Evolutionary conservation across 768 basidiomycete genomes (phyloP).

Genomic region (Pulveroboletus sp.): DNA sequence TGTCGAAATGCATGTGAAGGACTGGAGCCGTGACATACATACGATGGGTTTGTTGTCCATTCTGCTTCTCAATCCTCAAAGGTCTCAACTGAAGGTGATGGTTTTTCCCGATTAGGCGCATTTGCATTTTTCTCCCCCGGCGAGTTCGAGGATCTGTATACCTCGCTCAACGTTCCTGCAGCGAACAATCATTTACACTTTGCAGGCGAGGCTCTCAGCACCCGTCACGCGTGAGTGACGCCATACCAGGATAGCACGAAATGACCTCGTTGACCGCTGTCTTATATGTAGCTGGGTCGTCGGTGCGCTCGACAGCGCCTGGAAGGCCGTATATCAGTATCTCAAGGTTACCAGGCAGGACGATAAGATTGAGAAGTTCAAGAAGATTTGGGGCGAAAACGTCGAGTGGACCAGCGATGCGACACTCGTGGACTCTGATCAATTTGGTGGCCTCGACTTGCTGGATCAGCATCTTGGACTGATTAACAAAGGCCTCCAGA

Average conservation of each 20-base stretch:
- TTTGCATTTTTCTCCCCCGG: slow-evolving; percentile 41
- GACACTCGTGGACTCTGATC: not conserved
- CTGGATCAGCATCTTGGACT: slow-evolving; percentile 8
- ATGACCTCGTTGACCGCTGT: too few species aligned
- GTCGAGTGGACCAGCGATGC: slow-evolving; percentile 21
- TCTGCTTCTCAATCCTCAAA: not conserved
- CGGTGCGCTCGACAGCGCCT: too few species aligned
- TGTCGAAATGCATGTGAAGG: slow-evolving; percentile 26
- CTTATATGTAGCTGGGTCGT: too few species aligned
- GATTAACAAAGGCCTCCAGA: not conserved
- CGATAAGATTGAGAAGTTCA: too few species aligned
- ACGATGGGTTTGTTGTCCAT: slow-evolving; percentile 30
- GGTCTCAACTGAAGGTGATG: too few species aligned
- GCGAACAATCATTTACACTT: slow-evolving; percentile 15
- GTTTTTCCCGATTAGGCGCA: slow-evolving; percentile 27
- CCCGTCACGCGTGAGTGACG: slow-evolving; percentile 12
- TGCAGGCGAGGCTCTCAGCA: slow-evolving; percentile 15
- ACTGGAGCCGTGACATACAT: slow-evolving; percentile 32
- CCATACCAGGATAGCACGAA: not conserved
- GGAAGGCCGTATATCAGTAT: too few species aligned
- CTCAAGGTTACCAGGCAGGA: too few species aligned
- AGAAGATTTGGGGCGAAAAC: slow-evolving; percentile 9
- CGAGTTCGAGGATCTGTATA: slow-evolving; percentile 32
- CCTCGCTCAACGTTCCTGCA: slow-evolving; percentile 29
- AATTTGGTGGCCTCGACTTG: not conserved